These are phyloP conservation scores for Capronia coronata DNA, from an alignment of 2,329 filamentous ascomycete species.

Conservation along the genomic window DNA sequence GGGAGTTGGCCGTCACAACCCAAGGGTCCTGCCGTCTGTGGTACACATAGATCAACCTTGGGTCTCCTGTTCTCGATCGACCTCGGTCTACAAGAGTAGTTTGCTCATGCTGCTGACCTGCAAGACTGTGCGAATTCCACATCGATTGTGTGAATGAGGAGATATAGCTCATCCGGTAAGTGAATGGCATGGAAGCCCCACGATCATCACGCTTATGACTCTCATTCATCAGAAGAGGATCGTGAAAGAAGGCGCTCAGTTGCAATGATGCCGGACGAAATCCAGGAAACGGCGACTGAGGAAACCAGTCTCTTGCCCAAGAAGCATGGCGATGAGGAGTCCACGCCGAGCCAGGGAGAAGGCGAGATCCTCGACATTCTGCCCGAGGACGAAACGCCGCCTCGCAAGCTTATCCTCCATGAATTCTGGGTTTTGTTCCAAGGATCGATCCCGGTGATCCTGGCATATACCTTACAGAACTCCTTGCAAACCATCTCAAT, in stretches of 20 bases:
- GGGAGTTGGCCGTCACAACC: not conserved
- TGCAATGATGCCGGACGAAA: conserved; percentile 13
- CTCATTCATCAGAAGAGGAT: conserved; percentile 10
- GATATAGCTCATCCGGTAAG: conserved; percentile 19
- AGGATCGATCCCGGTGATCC: conserved; percentile 67
- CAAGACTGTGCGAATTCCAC: not conserved
- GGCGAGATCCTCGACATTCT: conserved; percentile 25
- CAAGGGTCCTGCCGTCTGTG: not conserved
- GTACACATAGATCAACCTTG: not conserved
- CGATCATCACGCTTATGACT: not conserved
- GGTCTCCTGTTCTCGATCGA: not conserved
- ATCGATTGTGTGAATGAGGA: conserved; percentile 6
- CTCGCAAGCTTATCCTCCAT: conserved; percentile 37
- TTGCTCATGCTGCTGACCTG: not conserved
- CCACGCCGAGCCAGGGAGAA: conserved; percentile 20
- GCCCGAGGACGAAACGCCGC: conserved; percentile 29
- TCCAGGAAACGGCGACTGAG: conserved; percentile 34
- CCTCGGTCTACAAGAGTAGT: not conserved
- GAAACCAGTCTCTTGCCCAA: conserved; percentile 40
- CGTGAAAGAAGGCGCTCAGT: conserved; percentile 11
- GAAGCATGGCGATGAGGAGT: conserved; percentile 17
- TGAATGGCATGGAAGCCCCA: not conserved
- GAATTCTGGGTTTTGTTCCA: conserved; percentile 65
- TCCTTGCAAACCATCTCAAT: conserved; percentile 77
- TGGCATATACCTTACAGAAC: conserved; percentile 81